Base-by-base conservation (phyloP, 2,329 filamentous ascomycete genomes). In the Calonectria pteridis region DNA sequence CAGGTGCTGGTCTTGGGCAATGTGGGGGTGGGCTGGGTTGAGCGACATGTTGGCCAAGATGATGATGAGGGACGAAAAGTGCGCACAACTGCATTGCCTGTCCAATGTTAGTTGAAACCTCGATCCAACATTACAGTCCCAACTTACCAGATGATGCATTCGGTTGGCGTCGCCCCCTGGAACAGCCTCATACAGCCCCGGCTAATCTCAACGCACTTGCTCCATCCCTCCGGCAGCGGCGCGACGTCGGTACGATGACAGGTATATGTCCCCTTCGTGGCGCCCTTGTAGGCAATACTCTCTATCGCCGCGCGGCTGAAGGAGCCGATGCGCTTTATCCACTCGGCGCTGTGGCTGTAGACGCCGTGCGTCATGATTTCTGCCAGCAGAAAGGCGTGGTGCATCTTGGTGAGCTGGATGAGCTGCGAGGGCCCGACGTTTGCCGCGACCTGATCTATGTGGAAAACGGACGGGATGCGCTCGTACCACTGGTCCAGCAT, bases 321-420 rank as follows among this genome's bases (percentile, higher is more conserved):
- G 3, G 78, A 77, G 23, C 80, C 81, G 1, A 86, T 79, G 3
- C 75, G 74, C 65, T 81, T 80, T 6, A 86, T 74, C 85, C 85
- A 87, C 1, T 84, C 82, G 0, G 83, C 81, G 6, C 84, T 79
- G 11, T 81, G 72, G n/a, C 83, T 84, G 33, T 85, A 86, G 2
- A 87, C 79, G 2, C 86, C 85, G 33, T 86, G 85, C 0, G 82
- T 80, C 77, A 82, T 83, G 13, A 84, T 79, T n/a, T 84, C 78
- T 0, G 82, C 83, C 40, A 84, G 66, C 1, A 86, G 65, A 40
- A 84, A 86, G 1, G 81, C 79, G 62, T 85, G 84, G 33, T 86
- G 81, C 37, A 87, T 78, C 58, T 81, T 82, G 7, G 82, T 81
- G 81, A 87, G 82, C 53, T 84, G 82, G 26, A 82, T 75, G 1